Base-by-base conservation (phyloP, 2,329 filamentous ascomycete species). In the Penicillium sp. region DNA sequence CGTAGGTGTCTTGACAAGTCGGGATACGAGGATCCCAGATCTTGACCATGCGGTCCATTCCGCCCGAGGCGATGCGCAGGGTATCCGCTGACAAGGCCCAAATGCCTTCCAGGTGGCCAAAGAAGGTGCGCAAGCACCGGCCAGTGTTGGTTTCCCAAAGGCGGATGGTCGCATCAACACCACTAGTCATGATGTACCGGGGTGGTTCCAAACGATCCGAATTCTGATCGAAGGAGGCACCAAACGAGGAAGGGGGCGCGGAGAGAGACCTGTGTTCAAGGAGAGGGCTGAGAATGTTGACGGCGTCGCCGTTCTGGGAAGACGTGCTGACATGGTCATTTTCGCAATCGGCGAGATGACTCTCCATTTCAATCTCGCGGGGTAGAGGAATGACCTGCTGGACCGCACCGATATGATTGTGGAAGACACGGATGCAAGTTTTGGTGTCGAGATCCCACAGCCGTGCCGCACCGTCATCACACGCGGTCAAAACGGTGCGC, bases 1-100 rank as follows among this genome's bases (percentile, higher is more conserved):
- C 92, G 71, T 96, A 94, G 3, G 93, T 98, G 51, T 92, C 84
- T 75, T 98, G 93, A 76, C 93, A 96, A 71, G 90, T 92, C 31
- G 95, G 95, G 1, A 90, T 93, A 58, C 92, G 83, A 15, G 94
- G 90, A 77, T 98, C 94, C 95, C 95, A 99, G 35, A 91, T 87
- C 80, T 98, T 98, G 69, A 96, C 90, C 87, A 94, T 96, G 43
- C 91, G 88, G 76, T 99, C 95, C 75, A 98, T 92, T 11, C 91
- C 90, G 0, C 93, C 94, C 17, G 90, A 92, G 14, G 98, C 92
- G 15, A 96, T 87, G 11, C 95, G 87, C 20, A 98, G 80, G 0
- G 90, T 93, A 76, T 98, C 94, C 3, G 91, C 94, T 0, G 90
- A 91, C 2, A 99, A 83, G 5, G 91, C 90, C 95, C 95, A 99